Evolutionary conservation across 2,329 filamentous ascomycete genomes (phyloP).

Genomic region (Cercospora janseana): DNA sequence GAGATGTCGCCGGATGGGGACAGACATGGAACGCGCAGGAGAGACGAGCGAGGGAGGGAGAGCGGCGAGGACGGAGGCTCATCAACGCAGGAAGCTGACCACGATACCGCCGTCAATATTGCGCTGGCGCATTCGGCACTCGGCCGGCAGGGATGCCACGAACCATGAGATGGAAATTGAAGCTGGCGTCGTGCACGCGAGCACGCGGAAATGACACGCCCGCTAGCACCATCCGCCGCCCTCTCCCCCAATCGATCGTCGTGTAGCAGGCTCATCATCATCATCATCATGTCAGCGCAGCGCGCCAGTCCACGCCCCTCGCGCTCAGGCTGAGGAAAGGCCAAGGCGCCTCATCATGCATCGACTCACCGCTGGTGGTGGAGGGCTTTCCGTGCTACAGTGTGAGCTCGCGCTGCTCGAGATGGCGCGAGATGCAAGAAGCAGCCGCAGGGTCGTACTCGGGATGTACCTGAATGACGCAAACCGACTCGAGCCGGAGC

Average conservation of each 20-base stretch:
- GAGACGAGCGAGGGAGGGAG: background rate
- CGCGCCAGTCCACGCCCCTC: too few species aligned
- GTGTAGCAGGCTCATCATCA: too few species aligned
- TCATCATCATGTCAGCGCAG: too few species aligned
- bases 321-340: too few species aligned
- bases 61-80: background rate
- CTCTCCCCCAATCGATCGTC: slow-evolving; percentile 10
- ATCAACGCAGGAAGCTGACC: slow-evolving; percentile 4
- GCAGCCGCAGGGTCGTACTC: too few species aligned
- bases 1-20: too few species aligned
- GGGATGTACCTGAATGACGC: too few species aligned
- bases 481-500: background rate
- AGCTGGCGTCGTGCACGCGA: slow-evolving; percentile 6
- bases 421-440: too few species aligned
- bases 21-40: slow-evolving; percentile 8
- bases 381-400: too few species aligned
- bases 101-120: slow-evolving; percentile 1
- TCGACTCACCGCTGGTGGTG: too few species aligned
- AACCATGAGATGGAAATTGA: slow-evolving; percentile 13
- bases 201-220: slow-evolving; percentile 19
- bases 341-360: too few species aligned
- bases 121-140: slow-evolving; percentile 4
- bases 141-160: slow-evolving; percentile 20
- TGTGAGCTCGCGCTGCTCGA: background rate
- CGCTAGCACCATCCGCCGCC: slow-evolving; percentile 9